Evolutionary conservation across 305 asterid species (phyloP).

Genomic region (Petunia hybrid): DNA sequence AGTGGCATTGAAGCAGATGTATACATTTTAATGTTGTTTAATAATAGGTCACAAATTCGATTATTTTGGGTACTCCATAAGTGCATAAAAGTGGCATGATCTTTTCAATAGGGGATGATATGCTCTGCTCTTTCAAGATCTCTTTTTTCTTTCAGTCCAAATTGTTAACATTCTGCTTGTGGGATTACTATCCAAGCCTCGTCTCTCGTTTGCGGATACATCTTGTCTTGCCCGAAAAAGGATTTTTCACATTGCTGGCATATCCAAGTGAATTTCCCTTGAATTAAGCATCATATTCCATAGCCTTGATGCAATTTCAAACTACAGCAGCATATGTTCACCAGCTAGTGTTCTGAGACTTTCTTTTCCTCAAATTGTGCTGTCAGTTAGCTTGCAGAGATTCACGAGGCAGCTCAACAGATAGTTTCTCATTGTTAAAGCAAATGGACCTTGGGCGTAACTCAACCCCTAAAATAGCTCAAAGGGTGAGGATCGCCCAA

Average conservation of each 20-base stretch:
- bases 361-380: constrained; percentile 14
- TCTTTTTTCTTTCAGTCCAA: constrained; percentile 18
- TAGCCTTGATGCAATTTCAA: neutral
- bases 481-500: too few relatives aligned
- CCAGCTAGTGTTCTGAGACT: neutral
- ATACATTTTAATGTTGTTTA: neutral
- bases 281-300: constrained; percentile 8
- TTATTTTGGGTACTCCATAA: neutral
- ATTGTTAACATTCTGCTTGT: neutral
- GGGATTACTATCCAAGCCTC: neutral
- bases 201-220: neutral
- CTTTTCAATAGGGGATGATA: neutral
- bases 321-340: neutral
- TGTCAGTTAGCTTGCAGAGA: neutral
- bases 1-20: neutral
- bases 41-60: neutral
- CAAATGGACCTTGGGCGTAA: too few relatives aligned
- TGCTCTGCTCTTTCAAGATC: neutral
- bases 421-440: neutral
- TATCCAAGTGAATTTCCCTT: constrained; percentile 7
- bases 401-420: neutral
- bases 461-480: too few relatives aligned
- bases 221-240: neutral
- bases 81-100: constrained; percentile 14
- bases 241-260: neutral